Evolutionary conservation across 208 protist species (phyloP).

Genomic region (Trypanosoma lewisi): DNA sequence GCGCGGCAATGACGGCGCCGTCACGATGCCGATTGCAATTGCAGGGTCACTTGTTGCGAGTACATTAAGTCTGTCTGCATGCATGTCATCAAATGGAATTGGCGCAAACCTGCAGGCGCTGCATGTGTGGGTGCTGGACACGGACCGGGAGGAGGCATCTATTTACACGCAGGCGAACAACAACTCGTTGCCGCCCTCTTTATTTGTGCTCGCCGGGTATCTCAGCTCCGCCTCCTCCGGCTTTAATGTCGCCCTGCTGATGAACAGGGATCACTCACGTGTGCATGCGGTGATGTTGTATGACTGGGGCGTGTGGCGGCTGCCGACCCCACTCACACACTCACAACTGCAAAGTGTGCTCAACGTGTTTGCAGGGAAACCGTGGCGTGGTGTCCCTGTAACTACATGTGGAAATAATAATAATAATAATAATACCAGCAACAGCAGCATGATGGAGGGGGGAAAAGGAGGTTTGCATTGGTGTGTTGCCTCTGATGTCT

Average conservation of each 20-base stretch:
- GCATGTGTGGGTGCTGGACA: slow-evolving; percentile 65
- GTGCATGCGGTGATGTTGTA: slow-evolving; percentile 62
- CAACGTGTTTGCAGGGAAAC: slow-evolving; percentile 34
- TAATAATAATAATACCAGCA: slow-evolving; percentile 16
- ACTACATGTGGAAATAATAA: not conserved
- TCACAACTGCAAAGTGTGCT: slow-evolving; percentile 37
- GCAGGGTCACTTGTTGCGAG: slow-evolving; percentile 47
- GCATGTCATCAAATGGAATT: not conserved
- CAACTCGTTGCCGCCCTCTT: slow-evolving; percentile 18
- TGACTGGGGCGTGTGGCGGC: slow-evolving; percentile 53
- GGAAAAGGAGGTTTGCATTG: slow-evolving; percentile 46
- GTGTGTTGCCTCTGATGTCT: slow-evolving; percentile 38
- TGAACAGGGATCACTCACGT: slow-evolving; percentile 50
- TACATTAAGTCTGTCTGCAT: not conserved
- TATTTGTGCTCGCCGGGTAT: slow-evolving; percentile 68
- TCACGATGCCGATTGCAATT: slow-evolving; percentile 48
- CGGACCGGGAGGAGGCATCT: not conserved
- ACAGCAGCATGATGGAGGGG: not conserved
- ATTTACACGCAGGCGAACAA: not conserved
- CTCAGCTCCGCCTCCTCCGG: slow-evolving; percentile 45
- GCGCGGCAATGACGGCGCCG: not conserved
- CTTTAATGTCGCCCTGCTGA: slow-evolving; percentile 41
- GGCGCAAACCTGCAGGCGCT: slow-evolving; percentile 37
- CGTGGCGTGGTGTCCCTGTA: slow-evolving; percentile 42
- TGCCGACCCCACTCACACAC: slow-evolving; percentile 40